phyloP scores from a whole-genome alignment of 306 rosid species.

The Quillaja saponaria region DNA sequence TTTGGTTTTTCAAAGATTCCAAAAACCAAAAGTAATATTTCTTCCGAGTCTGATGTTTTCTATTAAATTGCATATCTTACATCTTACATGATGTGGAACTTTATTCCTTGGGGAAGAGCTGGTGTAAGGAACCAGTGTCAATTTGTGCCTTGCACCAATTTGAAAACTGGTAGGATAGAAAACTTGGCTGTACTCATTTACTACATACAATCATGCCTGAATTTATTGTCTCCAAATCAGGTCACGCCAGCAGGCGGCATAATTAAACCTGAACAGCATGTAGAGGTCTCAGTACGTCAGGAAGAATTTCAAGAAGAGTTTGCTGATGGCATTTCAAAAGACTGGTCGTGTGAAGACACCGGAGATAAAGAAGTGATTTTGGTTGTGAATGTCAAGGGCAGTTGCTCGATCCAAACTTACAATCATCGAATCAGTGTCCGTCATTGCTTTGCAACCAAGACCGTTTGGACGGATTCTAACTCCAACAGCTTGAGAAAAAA shows the following conservation, averaged over 20 bases:
- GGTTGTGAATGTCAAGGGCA: conserved; percentile 64
- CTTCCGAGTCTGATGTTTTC: no score
- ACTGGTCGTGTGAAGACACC: conserved; percentile 86
- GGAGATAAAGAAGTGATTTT: conserved; percentile 75
- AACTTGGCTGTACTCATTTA: no score
- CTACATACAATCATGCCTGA: no score
- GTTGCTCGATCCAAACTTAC: conserved; percentile 50
- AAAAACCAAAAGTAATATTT: no score
- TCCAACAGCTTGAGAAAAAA: conserved; percentile 52
- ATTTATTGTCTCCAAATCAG: conserved; percentile 31
- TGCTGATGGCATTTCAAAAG: conserved; percentile 75
- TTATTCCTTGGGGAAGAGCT: no score
- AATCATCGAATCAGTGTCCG: conserved; percentile 58
- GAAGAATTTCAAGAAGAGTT: conserved; percentile 75
- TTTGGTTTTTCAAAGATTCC: no score
- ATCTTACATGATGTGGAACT: no score
- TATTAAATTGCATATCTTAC: no score
- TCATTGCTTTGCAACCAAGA: conserved; percentile 66
- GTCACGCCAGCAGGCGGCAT: conserved; percentile 79
- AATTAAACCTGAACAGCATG: conserved; percentile 67
- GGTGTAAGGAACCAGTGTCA: no score
- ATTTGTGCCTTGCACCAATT: no score
- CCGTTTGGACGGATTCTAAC: conserved; percentile 52
- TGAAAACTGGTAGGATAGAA: no score
- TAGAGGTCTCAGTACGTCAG: conserved; percentile 69